Evolutionary conservation across 768 basidiomycete genomes (phyloP).

Genomic region (Phallus indusiatus): DNA sequence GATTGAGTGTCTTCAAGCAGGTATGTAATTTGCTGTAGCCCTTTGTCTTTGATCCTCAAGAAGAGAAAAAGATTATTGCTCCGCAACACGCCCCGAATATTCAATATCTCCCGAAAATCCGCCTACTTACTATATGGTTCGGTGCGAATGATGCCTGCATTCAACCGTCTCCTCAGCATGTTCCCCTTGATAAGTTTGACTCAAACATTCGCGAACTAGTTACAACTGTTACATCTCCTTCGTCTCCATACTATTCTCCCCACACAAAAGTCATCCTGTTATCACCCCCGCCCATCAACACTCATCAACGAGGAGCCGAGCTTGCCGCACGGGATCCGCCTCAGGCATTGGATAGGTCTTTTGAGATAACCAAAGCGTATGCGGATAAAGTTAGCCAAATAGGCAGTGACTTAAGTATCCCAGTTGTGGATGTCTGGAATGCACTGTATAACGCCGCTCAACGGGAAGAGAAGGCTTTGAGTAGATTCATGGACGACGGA

Average conservation of each 20-base stretch:
- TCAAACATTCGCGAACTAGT: constrained; percentile 58
- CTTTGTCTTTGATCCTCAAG: neutral
- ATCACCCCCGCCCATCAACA: constrained; percentile 78
- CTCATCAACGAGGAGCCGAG: constrained; percentile 43
- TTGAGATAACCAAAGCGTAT: constrained; percentile 55
- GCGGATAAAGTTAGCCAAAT: constrained; percentile 61
- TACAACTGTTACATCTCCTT: constrained; percentile 47
- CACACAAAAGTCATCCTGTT: constrained; percentile 69
- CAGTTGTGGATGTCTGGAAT: constrained; percentile 68
- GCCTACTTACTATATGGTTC: constrained; percentile 80
- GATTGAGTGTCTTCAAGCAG: constrained; percentile 67
- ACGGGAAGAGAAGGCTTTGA: constrained; percentile 41
- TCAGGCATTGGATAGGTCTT: constrained; percentile 45
- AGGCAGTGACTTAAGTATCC: constrained; percentile 43
- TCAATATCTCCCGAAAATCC: constrained; percentile 45
- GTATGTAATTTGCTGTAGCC: constrained; percentile 25
- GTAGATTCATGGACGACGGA: constrained; percentile 57
- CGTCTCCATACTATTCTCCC: constrained; percentile 59
- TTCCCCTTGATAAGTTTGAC: constrained; percentile 57
- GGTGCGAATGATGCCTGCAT: constrained; percentile 84
- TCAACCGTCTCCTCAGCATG: constrained; percentile 58
- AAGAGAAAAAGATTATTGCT: neutral
- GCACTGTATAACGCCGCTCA: constrained; percentile 68
- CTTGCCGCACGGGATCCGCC: constrained; percentile 43
- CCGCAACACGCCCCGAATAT: neutral